Conservation (phyloP, 1,284 basidiomycete species). For the Pseudozyma pruni region DNA sequence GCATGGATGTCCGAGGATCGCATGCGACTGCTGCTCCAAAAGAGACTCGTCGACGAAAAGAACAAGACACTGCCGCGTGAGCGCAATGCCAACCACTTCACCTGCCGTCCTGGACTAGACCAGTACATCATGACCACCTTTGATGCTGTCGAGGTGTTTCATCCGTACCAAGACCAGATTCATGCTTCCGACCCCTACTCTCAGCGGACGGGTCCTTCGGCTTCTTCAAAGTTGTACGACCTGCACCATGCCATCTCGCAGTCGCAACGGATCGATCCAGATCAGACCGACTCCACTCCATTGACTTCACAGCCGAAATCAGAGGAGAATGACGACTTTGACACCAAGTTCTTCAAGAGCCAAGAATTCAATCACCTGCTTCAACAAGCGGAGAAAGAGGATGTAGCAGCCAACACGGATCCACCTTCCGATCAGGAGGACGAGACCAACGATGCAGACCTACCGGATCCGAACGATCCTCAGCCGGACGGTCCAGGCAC, state of each 20-base stretch:
- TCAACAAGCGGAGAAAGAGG: constrained; percentile 53
- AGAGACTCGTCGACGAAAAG: constrained; percentile 70
- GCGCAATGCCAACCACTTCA: constrained; percentile 37
- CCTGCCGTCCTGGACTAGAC: constrained; percentile 69
- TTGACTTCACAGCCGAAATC: constrained; percentile 13
- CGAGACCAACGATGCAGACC: constrained; percentile 5
- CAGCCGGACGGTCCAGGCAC: constrained; percentile 1
- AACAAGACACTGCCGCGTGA: constrained; percentile 52
- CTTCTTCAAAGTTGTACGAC: constrained; percentile 52
- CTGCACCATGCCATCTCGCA: constrained; percentile 47
- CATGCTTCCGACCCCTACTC: constrained; percentile 39
- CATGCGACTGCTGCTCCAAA: constrained; percentile 62
- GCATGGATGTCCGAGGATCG: constrained; percentile 66
- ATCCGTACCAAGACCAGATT: constrained; percentile 48
- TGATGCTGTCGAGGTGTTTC: constrained; percentile 74
- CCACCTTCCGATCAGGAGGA: constrained; percentile 34
- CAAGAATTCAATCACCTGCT: constrained; percentile 58
- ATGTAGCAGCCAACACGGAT: constrained; percentile 32
- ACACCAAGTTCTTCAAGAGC: constrained; percentile 65
- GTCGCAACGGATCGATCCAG: constrained; percentile 54
- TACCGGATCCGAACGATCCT: constrained; percentile 5
- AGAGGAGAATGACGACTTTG: constrained; percentile 51
- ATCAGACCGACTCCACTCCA: constrained; percentile 42
- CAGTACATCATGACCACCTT: constrained; percentile 85
- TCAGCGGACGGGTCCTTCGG: constrained; percentile 39